Percentiles rank a stretch among this genome's conserved stretches.
phyloP scores from a whole-genome alignment of 1,284 basidiomycete genomes.

The Moniliophthora roreri region DNA sequence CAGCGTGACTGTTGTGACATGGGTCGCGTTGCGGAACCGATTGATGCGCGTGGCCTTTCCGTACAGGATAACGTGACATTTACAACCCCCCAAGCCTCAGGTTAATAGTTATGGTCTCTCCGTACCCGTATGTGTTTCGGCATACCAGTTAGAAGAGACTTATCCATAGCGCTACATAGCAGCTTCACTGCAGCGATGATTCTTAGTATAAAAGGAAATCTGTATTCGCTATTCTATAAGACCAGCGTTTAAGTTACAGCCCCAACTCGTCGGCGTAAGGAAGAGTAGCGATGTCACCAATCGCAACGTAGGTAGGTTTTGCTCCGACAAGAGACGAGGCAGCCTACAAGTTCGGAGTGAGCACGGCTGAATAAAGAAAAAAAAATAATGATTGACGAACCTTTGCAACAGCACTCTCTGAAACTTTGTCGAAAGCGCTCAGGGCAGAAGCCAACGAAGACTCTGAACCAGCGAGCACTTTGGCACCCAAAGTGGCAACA shows the following conservation, averaged over 20 bases:
- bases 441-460: slow-evolving; percentile 54
- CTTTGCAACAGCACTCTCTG: slow-evolving; percentile 60
- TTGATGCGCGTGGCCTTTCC: too few relatives aligned
- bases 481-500: slow-evolving; percentile 57
- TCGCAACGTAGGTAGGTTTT: slow-evolving; percentile 84
- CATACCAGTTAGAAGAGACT: too few relatives aligned
- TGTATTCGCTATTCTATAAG: slow-evolving; percentile 4
- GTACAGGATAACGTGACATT: too few relatives aligned
- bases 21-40: too few relatives aligned
- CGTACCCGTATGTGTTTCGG: too few relatives aligned
- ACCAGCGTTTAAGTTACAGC: slow-evolving; percentile 44
- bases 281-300: slow-evolving; percentile 76
- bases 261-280: slow-evolving; percentile 87
- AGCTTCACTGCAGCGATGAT: too few relatives aligned
- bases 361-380: slow-evolving; percentile 3
- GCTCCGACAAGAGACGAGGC: slow-evolving; percentile 56
- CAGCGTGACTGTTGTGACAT: too few relatives aligned
- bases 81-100: too few relatives aligned
- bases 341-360: slow-evolving; percentile 38
- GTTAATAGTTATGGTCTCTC: too few relatives aligned
- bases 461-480: slow-evolving; percentile 59
- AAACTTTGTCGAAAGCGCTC: slow-evolving; percentile 61
- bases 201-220: too few relatives aligned
- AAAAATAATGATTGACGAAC: slow-evolving; percentile 35
- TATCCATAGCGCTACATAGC: too few relatives aligned